phyloP scores from a whole-genome alignment of 192 early-diverging fungal species.

The Linnemannia schmuckeri region DNA sequence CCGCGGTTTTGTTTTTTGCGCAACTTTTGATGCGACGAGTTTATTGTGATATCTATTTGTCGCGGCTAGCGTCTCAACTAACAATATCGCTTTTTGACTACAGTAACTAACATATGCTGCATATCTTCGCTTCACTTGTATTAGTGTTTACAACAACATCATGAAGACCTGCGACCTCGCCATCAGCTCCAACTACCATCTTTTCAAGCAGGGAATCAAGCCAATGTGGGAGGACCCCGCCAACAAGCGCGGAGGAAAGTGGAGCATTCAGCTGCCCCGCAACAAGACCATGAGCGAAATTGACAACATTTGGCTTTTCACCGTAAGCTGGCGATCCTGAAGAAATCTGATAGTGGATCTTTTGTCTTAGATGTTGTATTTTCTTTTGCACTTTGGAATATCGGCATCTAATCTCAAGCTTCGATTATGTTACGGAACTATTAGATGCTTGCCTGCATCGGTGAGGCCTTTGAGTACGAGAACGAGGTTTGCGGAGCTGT shows the following conservation, averaged over 20 bases:
- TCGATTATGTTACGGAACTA: neutral
- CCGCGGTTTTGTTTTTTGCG: neutral
- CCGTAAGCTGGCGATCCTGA: conserved; percentile 58
- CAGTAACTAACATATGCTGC: neutral
- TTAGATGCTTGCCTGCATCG: conserved; percentile 90
- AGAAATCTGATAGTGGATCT: neutral
- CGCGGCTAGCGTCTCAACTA: neutral
- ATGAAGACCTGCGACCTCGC: conserved; percentile 79
- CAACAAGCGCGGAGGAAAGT: conserved; percentile 94
- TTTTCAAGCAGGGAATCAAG: conserved; percentile 94
- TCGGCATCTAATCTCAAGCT: neutral
- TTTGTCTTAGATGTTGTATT: neutral
- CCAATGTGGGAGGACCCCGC: conserved; percentile 96
- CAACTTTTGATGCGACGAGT: neutral
- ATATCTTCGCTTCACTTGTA: neutral
- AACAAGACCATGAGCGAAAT: conserved; percentile 79
- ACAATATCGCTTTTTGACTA: neutral
- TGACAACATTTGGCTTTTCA: conserved; percentile 89
- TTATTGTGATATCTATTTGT: neutral
- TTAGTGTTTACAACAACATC: conserved; percentile 87
- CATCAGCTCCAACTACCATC: conserved; percentile 90
- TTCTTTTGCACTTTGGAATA: neutral
- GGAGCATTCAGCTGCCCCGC: conserved; percentile 82
- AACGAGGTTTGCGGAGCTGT: conserved; percentile 94
- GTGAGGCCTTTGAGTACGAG: conserved; percentile 84